Evolutionary conservation across 345 rosid species (phyloP), one percentile per base, ranked within the genome.

Genomic region (Mercurialis annua): DNA sequence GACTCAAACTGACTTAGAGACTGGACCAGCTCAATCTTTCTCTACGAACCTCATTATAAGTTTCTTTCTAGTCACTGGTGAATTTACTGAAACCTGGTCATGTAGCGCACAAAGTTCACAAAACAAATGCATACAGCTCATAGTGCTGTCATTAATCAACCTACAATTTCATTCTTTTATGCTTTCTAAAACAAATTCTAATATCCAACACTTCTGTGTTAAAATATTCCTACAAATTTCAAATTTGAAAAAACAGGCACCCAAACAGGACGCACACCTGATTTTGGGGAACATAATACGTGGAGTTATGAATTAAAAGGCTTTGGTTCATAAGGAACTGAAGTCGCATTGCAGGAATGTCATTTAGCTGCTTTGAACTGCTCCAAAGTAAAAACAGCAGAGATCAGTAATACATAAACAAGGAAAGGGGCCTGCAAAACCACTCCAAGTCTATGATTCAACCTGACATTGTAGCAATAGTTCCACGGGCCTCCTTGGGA

Each of bases 391-490:
- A 76, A 59, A 29, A 46, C 29, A 29, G 36, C 52, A 8, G 50
- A 47, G 29, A 61, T 61, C 51, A 77, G 65, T 21, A n/a, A 51
- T 66, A 24, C 42, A 55, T 69, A 31, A 62, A 60, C 1, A 38
- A 20, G 20, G 43, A 44, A 68, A 34, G n/a, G 17, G 42, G 43
- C 44, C 20, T 42, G 31, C 53, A 49, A n/a, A 65, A 26, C 33
- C 65, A 26, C 49, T 43, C 31, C 44, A 10, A 42, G 59, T 43
- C 30, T 27, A 72, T 53, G 51, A 69, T 40, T 65, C 56, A 63
- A 76, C 83, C 80, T 80, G 73, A 75, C 54, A 66, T 76, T 80
- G 43, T 80, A 73, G 57, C 83, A 80, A 58, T 67, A 76, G 59
- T 80, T 61, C 76, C 76, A 80, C 21, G 70, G 59, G 24, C 38